phyloP scores from a whole-genome alignment of 805 yeast species.

The Starmerella bacillaris region DNA sequence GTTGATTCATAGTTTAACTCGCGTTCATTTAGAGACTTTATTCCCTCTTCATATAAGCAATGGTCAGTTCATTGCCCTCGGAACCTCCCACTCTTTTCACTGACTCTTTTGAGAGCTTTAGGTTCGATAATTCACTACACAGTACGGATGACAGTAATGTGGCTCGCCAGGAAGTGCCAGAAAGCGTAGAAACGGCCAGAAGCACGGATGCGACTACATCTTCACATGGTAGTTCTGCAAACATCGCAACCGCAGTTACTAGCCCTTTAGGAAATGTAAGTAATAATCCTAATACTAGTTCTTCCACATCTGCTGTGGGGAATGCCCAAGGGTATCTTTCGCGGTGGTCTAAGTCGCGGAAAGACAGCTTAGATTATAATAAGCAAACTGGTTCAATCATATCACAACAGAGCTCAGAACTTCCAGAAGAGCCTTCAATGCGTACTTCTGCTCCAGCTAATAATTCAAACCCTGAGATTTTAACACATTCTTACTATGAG shows the following conservation, averaged over 20 bases:
- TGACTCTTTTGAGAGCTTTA: conserved; percentile 13
- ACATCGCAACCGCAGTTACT: too few species aligned
- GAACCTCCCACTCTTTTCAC: conserved; percentile 1
- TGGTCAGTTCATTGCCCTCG: not conserved
- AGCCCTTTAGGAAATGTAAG: too few species aligned
- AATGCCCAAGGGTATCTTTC: conserved; percentile 1
- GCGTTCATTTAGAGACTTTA: not conserved
- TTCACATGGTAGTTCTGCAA: too few species aligned
- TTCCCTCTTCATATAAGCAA: not conserved
- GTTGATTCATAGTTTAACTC: not conserved
- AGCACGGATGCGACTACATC: too few species aligned
- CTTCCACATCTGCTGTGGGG: conserved; percentile 1
- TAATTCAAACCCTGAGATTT: too few species aligned
- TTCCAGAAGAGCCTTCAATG: too few species aligned
- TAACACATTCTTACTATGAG: too few species aligned
- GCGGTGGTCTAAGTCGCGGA: conserved; percentile 2
- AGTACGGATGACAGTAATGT: not conserved
- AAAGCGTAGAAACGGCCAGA: too few species aligned
- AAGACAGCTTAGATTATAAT: not conserved
- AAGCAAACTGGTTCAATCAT: not conserved
- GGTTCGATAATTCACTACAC: conserved; percentile 9
- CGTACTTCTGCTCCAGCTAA: too few species aligned
- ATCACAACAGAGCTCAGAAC: not conserved
- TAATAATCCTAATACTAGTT: not conserved
- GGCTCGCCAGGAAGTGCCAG: too few species aligned